These are phyloP conservation scores for Ophiostoma himal-ulmi DNA, from an alignment of 2,329 filamentous ascomycete species.

Conservation along the genomic window DNA sequence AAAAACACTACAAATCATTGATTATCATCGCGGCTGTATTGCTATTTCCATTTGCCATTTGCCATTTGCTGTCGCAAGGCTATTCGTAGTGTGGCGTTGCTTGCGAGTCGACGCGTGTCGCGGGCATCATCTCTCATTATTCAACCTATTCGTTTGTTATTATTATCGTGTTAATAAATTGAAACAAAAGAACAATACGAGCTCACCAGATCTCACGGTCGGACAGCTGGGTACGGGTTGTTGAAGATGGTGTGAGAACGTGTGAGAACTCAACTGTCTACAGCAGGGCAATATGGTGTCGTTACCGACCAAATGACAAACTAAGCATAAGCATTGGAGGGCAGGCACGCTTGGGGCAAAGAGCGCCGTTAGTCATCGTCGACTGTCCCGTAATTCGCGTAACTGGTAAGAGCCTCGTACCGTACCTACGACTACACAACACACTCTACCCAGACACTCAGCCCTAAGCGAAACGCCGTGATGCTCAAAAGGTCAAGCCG, in stretches of 20 bases:
- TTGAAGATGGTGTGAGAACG: not conserved
- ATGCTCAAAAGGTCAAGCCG: not conserved
- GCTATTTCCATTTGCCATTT: not conserved
- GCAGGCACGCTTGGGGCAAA: not conserved
- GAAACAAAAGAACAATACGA: not conserved
- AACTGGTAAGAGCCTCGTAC: not conserved
- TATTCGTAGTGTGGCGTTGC: not conserved
- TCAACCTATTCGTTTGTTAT: not conserved
- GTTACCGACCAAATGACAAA: not conserved
- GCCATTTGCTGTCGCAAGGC: not conserved
- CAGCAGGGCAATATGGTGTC: too few relatives aligned
- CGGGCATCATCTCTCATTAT: too few relatives aligned
- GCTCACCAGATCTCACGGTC: not conserved
- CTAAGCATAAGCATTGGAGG: not conserved
- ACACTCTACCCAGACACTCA: not conserved
- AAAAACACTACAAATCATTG: not conserved
- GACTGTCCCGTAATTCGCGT: not conserved
- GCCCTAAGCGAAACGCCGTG: not conserved
- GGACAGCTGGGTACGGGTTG: not conserved
- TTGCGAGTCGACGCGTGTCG: conserved; percentile 8
- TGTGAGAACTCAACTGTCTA: too few relatives aligned
- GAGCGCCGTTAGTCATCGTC: too few relatives aligned
- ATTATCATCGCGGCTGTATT: not conserved
- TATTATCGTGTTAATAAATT: not conserved
- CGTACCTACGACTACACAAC: not conserved